Conservation (phyloP, 1,139 yeast species). For the Yamadazyma aaseri region DNA sequence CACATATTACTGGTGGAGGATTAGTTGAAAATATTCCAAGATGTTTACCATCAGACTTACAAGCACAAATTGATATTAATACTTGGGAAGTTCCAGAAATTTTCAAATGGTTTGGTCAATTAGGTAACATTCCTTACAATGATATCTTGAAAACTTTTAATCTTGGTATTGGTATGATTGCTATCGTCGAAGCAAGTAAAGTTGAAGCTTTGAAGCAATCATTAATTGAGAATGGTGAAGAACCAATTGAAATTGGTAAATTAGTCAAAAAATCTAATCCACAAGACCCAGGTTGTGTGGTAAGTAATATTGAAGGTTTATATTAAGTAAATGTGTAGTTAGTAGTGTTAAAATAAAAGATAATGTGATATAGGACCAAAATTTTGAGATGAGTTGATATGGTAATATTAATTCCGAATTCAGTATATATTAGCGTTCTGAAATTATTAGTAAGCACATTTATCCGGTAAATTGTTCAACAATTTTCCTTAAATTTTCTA, state of each 20-base stretch:
- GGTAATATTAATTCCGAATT: no score
- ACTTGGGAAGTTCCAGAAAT: conserved; percentile 85
- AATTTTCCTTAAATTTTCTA: no score
- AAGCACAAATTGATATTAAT: conserved; percentile 76
- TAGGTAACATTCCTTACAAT: conserved; percentile 83
- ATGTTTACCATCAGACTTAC: conserved; percentile 77
- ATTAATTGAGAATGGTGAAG: conserved; percentile 68
- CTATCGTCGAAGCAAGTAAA: conserved; percentile 66
- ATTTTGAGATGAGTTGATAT: no score
- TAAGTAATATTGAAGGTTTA: conserved; percentile 59
- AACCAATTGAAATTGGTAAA: conserved; percentile 75
- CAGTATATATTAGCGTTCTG: no score
- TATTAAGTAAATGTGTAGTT: conserved; percentile 33
- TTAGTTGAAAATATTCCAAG: conserved; percentile 94
- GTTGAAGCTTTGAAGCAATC: conserved; percentile 56
- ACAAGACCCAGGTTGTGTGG: conserved; percentile 61
- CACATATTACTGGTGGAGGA: conserved; percentile 99
- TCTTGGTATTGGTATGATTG: conserved; percentile 96
- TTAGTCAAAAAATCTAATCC: conserved; percentile 55
- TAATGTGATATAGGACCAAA: no score
- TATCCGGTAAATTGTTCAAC: no score
- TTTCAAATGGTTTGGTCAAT: conserved; percentile 90
- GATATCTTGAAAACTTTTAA: conserved; percentile 91
- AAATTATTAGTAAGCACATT: no score
- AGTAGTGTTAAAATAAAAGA: no score